Conservation (phyloP, 1,139 yeast genomes). For the Debaryomycetaceae sp. region DNA sequence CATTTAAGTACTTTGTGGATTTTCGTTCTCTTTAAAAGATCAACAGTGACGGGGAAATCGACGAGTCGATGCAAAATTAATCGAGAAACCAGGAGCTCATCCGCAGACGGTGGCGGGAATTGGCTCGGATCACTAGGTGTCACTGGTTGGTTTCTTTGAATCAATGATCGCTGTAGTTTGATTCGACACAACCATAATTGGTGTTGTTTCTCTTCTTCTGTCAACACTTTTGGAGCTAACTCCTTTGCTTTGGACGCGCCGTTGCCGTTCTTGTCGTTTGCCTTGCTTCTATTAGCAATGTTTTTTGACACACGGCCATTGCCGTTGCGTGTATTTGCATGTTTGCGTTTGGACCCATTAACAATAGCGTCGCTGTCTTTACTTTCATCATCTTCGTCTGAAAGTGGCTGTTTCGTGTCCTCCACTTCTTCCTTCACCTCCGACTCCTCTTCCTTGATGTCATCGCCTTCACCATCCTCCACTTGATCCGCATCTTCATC, state of each 20-base stretch:
- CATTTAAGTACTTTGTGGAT: constrained; percentile 54
- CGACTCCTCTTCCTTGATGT: constrained; percentile 15
- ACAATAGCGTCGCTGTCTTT: background rate
- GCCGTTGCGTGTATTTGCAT: constrained; percentile 2
- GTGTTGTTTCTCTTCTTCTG: constrained; percentile 41
- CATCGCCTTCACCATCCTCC: constrained; percentile 18
- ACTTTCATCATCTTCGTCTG: constrained; percentile 1
- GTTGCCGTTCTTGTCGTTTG: background rate
- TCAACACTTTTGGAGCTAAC: constrained; percentile 8
- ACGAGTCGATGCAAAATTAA: constrained; percentile 50
- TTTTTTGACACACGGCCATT: background rate
- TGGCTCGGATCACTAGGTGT: constrained; percentile 33
- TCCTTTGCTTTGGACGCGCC: constrained; percentile 12
- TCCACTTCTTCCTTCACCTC: constrained; percentile 6
- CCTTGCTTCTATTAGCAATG: constrained; percentile 3
- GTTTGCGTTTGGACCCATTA: constrained; percentile 1
- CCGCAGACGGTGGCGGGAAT: constrained; percentile 44
- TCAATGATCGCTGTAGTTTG: constrained; percentile 43
- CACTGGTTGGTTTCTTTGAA: constrained; percentile 42
- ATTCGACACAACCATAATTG: constrained; percentile 49
- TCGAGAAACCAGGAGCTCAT: constrained; percentile 54
- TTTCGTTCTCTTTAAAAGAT: constrained; percentile 50
- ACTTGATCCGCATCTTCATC: constrained; percentile 25
- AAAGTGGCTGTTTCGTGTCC: constrained; percentile 1
- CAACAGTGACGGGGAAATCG: constrained; percentile 52